Evolutionary conservation across 768 basidiomycete genomes (phyloP).

Genomic region (Hericium rajendrae): DNA sequence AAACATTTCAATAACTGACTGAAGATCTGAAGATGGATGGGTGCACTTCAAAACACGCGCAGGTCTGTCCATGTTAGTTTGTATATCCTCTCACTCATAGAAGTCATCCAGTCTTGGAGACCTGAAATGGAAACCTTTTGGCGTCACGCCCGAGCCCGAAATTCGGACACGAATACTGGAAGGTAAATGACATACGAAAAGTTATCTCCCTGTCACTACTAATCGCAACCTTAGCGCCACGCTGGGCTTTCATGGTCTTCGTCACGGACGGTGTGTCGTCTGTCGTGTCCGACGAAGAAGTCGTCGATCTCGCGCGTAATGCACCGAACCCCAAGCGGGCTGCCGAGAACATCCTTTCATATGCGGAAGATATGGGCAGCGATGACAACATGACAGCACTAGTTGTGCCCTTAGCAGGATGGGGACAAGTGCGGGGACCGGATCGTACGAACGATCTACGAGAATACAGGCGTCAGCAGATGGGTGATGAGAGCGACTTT

Average conservation of each 20-base stretch:
- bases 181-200: constrained; percentile 35
- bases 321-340: constrained; percentile 65
- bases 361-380: constrained; percentile 79
- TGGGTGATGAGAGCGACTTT: constrained; percentile 15
- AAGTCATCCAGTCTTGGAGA: constrained; percentile 62
- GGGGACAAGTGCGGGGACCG: constrained; percentile 72
- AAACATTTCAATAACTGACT: background rate
- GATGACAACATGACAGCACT: constrained; percentile 90
- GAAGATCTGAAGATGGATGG: constrained; percentile 69
- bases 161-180: constrained; percentile 65
- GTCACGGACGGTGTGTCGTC: constrained; percentile 94
- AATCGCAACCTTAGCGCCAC: constrained; percentile 39
- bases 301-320: constrained; percentile 78
- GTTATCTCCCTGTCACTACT: background rate
- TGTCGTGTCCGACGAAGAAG: constrained; percentile 86
- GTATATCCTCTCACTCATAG: constrained; percentile 1
- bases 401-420: constrained; percentile 86
- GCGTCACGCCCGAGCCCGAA: constrained; percentile 91
- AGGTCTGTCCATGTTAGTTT: constrained; percentile 38
- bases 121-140: constrained; percentile 78
- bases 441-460: constrained; percentile 78
- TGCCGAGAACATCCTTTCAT: constrained; percentile 75
- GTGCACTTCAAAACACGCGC: constrained; percentile 84
- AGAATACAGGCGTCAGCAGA: constrained; percentile 54
- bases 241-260: constrained; percentile 82